Evolutionary conservation across 2,329 filamentous ascomycete species (phyloP), one percentile per base, ranked within the genome.

Genomic region (Cladosporium velox): DNA sequence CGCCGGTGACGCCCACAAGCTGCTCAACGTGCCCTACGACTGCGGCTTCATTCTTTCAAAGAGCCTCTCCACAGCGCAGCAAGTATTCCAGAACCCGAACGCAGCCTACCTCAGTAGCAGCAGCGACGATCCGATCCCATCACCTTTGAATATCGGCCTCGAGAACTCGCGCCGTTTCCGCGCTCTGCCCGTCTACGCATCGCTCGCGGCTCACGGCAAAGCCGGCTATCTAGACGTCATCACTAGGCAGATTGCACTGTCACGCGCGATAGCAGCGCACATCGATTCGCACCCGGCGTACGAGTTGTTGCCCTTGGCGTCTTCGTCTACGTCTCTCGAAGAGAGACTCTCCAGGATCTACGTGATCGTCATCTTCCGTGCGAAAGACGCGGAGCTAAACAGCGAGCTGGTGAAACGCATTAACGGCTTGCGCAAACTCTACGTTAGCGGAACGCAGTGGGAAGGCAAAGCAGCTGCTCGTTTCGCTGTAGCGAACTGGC

Each of bases 11-110:
- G 91, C 86, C 0, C 94, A 98, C 78, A 97, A 97, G 75, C 80
- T 97, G n/a, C 85, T 98, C 67, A 97, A 97, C 71, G 92, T 97
- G 55, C 93, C 94, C 0, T 97, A 97, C 73, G 94, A 97, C 77
- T 93, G 90, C 72, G 94, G 93, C 52, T 90, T 97, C 78, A 96
- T 97, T 83, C 86, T 96, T 72, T 92, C 89, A 61, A 87, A 88
- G 21, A 86, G 90, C 68, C 79, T 85, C 8, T 72, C 79, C 2
- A 80, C 87, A 14, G 85, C 90, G 1, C 81, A 83, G 34, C 79
- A 85, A 4, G 88, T 93, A 11, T 96, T 94, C 78, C 84, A 86
- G 67, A 97, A 97, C 78, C 87, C 91, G 35, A 93, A 93, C 75
- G 93, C 94, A 2, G 91, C 89, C 1, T 97, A 97, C 74, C 86